Conservation (phyloP, 768 basidiomycete species). For the Tylopilus balloui region DNA sequence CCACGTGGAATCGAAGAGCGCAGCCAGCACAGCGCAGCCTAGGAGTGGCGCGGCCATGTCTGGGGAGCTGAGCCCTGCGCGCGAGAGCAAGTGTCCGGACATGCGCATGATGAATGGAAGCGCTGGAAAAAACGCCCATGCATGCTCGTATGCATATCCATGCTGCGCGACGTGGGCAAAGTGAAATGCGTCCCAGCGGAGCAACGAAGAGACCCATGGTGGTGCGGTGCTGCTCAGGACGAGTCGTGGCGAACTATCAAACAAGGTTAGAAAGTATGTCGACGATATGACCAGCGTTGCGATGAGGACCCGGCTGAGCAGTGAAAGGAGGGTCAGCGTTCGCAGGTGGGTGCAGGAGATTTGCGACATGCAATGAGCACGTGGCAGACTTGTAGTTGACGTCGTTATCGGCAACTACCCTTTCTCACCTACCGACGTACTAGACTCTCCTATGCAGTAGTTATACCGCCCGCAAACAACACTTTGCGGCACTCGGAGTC, state of each 20-base stretch:
- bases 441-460: too few relatives aligned
- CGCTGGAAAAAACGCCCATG: conserved; percentile 86
- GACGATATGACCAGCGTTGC: conserved; percentile 20
- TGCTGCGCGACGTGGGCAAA: conserved; percentile 63
- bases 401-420: too few relatives aligned
- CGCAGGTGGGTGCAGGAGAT: conserved; percentile 12
- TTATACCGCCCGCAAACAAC: too few relatives aligned
- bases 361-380: too few relatives aligned
- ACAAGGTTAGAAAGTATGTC: conserved; percentile 18
- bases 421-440: too few relatives aligned
- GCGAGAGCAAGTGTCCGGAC: conserved; percentile 24
- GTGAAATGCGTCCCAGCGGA: conserved; percentile 90
- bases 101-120: conserved; percentile 51
- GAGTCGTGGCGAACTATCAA: conserved; percentile 28
- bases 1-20: conserved; percentile 40
- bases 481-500: too few relatives aligned
- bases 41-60: conserved; percentile 30
- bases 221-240: conserved; percentile 6
- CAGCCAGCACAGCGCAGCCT: conserved; percentile 35
- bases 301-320: conserved; percentile 19
- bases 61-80: background rate
- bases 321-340: conserved; percentile 20
- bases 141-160: conserved; percentile 65
- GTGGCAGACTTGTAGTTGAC: too few relatives aligned
- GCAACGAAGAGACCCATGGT: conserved; percentile 32